These are phyloP conservation scores for Candida verbasci DNA, from an alignment of 805 yeast species.

Conservation along the genomic window DNA sequence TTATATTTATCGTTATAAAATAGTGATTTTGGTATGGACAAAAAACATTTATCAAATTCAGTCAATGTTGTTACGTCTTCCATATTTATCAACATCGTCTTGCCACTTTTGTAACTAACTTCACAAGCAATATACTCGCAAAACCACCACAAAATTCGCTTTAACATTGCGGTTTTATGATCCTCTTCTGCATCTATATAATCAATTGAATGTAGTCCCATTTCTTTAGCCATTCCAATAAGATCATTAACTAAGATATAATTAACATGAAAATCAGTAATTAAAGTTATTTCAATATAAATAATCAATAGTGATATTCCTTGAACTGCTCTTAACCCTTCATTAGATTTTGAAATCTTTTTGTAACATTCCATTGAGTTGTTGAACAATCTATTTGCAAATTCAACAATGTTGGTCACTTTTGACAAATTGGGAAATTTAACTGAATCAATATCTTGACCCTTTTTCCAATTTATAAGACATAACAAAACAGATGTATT, in stretches of 20 bases:
- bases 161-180: slow-evolving; percentile 7
- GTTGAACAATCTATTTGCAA: slow-evolving; percentile 15
- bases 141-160: slow-evolving; percentile 25
- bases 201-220: slow-evolving; percentile 25
- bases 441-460: slow-evolving; percentile 9
- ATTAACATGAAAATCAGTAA: slow-evolving; percentile 22
- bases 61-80: slow-evolving; percentile 17
- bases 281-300: slow-evolving; percentile 25
- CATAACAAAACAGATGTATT: slow-evolving; percentile 21
- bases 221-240: slow-evolving; percentile 25
- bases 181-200: slow-evolving; percentile 12
- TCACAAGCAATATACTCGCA: slow-evolving; percentile 27
- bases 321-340: slow-evolving; percentile 46
- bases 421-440: slow-evolving; percentile 10
- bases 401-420: slow-evolving; percentile 10
- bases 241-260: slow-evolving; percentile 22
- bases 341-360: slow-evolving; percentile 41
- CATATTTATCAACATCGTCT: slow-evolving; percentile 19
- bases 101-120: slow-evolving; percentile 26
- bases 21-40: slow-evolving; percentile 12
- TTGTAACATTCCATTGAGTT: slow-evolving; percentile 48
- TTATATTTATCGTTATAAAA: slow-evolving; percentile 6
- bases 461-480: slow-evolving; percentile 11
- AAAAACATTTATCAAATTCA: slow-evolving; percentile 12
- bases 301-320: slow-evolving; percentile 44